These are phyloP conservation scores for Starmerella sp. DNA, from an alignment of 805 yeast species.

Conservation along the genomic window DNA sequence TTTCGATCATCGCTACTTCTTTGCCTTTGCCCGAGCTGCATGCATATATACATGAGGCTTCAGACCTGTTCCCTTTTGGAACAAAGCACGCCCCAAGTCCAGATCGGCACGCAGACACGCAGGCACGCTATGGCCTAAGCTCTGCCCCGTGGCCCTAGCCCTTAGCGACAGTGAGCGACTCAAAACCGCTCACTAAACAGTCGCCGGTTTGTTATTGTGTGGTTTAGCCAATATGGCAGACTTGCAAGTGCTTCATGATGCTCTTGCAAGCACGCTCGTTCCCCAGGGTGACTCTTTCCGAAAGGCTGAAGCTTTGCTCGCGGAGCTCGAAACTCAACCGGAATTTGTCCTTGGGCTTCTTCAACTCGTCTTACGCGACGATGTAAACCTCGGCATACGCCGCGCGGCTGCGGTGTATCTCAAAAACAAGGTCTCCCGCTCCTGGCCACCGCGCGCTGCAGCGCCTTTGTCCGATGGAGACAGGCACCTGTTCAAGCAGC, in stretches of 20 bases:
- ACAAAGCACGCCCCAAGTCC: too few species aligned
- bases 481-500: slow-evolving; percentile 58
- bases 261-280: slow-evolving; percentile 63
- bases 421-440: slow-evolving; percentile 57
- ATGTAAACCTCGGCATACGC: slow-evolving; percentile 42
- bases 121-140: not conserved
- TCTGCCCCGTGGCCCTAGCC: not conserved
- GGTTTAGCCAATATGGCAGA: slow-evolving; percentile 38
- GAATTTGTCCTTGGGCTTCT: slow-evolving; percentile 79
- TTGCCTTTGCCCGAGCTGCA: too few species aligned
- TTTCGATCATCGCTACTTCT: too few species aligned
- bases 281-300: slow-evolving; percentile 50
- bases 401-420: slow-evolving; percentile 72
- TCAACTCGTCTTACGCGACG: slow-evolving; percentile 51
- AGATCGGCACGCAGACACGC: not conserved
- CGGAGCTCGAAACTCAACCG: slow-evolving; percentile 41
- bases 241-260: slow-evolving; percentile 51
- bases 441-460: slow-evolving; percentile 40
- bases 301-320: slow-evolving; percentile 59
- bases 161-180: not conserved
- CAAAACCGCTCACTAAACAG: not conserved
- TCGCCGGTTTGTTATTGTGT: not conserved
- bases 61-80: too few species aligned
- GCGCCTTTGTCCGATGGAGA: slow-evolving; percentile 38
- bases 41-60: too few species aligned